Percentiles rank a stretch among this genome's conserved stretches.
phyloP scores from a whole-genome alignment of 2,329 filamentous ascomycete species.

The Diplodia mutila region DNA sequence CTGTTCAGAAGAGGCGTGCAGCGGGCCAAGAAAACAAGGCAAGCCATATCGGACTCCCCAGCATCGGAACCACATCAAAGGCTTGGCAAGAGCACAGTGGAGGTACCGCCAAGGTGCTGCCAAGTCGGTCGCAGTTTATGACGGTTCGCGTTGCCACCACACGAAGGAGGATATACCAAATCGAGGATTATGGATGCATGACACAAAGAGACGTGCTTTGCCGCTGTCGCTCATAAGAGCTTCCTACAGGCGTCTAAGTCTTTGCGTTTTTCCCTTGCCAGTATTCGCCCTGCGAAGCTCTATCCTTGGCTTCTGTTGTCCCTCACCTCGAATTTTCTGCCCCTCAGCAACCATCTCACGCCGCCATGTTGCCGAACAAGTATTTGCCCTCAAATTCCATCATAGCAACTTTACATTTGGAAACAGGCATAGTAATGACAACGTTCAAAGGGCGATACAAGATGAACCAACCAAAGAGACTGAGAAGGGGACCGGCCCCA shows the following conservation, averaged over 20 bases:
- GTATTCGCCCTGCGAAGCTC: not conserved
- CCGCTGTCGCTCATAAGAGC: not conserved
- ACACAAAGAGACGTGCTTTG: not conserved
- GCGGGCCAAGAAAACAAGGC: not conserved
- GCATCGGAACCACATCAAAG: not conserved
- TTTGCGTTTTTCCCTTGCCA: fast-evolving
- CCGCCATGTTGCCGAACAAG: not conserved
- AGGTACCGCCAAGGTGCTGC: not conserved
- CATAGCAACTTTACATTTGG: fast-evolving
- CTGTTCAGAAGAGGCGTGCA: not conserved
- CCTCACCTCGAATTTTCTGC: not conserved
- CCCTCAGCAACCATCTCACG: too few species aligned
- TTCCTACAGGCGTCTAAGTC: fast-evolving
- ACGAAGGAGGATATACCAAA: not conserved
- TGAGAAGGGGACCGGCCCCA: not conserved
- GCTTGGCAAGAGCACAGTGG: not conserved
- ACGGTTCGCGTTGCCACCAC: not conserved
- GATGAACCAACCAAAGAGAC: not conserved
- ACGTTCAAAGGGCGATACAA: not conserved
- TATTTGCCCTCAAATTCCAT: not conserved
- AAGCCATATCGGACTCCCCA: not conserved
- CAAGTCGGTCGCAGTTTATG: not conserved
- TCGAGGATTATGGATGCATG: not conserved
- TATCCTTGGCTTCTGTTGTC: not conserved
- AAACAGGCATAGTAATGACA: not conserved